Evolutionary conservation across 345 rosid genomes (phyloP).

Genomic region (Hibiscus tridactylites): DNA sequence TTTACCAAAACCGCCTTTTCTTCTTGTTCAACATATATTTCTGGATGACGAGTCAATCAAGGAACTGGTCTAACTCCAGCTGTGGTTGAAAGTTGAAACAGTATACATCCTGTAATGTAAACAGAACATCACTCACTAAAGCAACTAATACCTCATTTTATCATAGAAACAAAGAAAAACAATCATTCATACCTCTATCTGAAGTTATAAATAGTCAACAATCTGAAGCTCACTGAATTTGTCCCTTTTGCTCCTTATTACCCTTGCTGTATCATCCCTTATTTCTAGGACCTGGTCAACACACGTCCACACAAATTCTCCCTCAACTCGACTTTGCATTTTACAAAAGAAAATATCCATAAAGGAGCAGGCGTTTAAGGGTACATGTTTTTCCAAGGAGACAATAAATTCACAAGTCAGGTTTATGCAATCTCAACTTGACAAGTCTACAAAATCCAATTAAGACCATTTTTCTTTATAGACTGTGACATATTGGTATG

Average conservation of each 20-base stretch:
- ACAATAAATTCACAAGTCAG: background rate
- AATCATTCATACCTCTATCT: slow-evolving; percentile 16
- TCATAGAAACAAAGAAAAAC: background rate
- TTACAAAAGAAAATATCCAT: background rate
- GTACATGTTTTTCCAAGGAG: background rate
- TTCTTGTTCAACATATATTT: background rate
- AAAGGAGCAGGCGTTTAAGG: background rate
- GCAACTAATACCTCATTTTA: background rate
- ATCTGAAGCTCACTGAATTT: slow-evolving; percentile 38
- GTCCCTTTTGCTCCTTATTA: slow-evolving; percentile 48
- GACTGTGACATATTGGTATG: too few relatives aligned
- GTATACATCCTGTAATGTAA: background rate
- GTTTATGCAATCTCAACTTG: background rate
- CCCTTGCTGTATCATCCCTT: slow-evolving; percentile 55
- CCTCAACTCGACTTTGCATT: background rate
- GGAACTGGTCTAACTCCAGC: background rate
- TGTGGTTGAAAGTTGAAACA: background rate
- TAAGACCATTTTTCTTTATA: background rate
- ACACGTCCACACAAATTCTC: background rate
- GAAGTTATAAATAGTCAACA: slow-evolving; percentile 30
- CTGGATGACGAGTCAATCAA: background rate
- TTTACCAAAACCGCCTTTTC: background rate
- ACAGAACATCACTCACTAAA: background rate
- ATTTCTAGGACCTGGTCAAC: slow-evolving; percentile 71
- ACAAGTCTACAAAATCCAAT: background rate